Base-by-base conservation (phyloP, 2,329 filamentous ascomycete genomes). In the Didymella exigua region DNA sequence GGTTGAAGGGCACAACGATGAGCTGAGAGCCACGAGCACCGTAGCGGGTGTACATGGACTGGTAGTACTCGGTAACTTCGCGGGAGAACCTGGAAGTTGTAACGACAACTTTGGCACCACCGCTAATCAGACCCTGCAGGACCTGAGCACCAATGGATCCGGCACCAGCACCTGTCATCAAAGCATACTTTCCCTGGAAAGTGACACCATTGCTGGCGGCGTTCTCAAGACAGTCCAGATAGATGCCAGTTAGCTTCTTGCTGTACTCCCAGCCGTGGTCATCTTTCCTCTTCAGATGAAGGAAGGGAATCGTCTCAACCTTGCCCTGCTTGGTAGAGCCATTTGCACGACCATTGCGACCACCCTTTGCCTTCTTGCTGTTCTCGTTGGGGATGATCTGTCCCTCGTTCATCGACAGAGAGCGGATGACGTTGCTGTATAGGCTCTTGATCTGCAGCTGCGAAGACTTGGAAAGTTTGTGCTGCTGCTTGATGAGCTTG, bases 31-130 rank as follows among this genome's bases (percentile, higher is more conserved):
- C 95, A 62, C 91, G 90, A 58, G 91, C 91, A 70, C 95, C 95
- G 70, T 90, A 96, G 58, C 93, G 90, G 60, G 93, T 90, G 77
- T 99, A 99, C 90, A 99, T 98, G 53, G 91, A 88, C 78, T 99
- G 95, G 79, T 99, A 99, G 81, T 98, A 99, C 80, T 99, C 95
- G 5, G 95, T 99, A 53, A 99, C 95, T 76, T 97, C 90, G 40
- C 92, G 90, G 14, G 95, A 99, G 82, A 95, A 99, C 66, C 95
- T 88, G 71, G 91, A 96, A 16, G 95, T 99, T 13, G 95, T 99
- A 55, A 99, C 96, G 47, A 98, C 82, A 34, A 99, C 96, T 81
- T 95, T 96, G 63, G 95, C 95, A 73, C 95, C 95, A 79, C 96
- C 95, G 71, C 91, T 96, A 76, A 99, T 92, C 60, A 99, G 83